Percentiles rank a stretch among this genome's conserved stretches.
Evolutionary conservation across 768 basidiomycete genomes (phyloP).

Genomic region (Tulasnella calospora): DNA sequence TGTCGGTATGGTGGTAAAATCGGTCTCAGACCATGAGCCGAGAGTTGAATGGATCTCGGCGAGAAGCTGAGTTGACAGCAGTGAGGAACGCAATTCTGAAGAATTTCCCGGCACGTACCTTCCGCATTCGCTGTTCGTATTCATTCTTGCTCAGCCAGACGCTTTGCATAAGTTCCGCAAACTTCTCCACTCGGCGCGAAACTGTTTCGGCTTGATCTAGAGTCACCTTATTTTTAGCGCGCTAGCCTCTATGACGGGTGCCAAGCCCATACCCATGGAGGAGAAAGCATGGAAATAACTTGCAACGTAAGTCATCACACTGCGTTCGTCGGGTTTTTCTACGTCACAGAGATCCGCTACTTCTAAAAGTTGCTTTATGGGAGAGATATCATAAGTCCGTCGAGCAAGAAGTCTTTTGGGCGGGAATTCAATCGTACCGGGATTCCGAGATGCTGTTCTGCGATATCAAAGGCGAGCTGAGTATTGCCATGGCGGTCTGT

Average conservation of each 20-base stretch:
- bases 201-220: conserved; percentile 93
- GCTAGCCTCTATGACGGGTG: neutral
- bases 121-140: conserved; percentile 79
- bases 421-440: conserved; percentile 56
- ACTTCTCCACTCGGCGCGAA: conserved; percentile 88
- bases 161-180: conserved; percentile 91
- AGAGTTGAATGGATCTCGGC: conserved; percentile 62
- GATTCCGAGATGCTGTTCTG: conserved; percentile 82
- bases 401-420: neutral
- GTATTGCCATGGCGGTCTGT: conserved; percentile 78
- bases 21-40: conserved; percentile 58
- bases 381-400: neutral
- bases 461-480: conserved; percentile 77
- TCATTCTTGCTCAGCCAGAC: conserved; percentile 85
- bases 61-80: conserved; percentile 39
- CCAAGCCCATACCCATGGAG: conserved; percentile 67
- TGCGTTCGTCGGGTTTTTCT: conserved; percentile 85
- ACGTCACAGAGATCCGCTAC: conserved; percentile 91
- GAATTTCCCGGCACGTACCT: conserved; percentile 43
- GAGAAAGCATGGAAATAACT: conserved; percentile 98
- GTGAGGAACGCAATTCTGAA: neutral
- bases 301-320: conserved; percentile 97
- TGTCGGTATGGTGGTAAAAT: conserved; percentile 28
- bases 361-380: conserved; percentile 79
- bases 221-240: neutral